phyloP scores from a whole-genome alignment of 495 filamentous ascomycete genomes.

The Tuber microsphaerosporum region DNA sequence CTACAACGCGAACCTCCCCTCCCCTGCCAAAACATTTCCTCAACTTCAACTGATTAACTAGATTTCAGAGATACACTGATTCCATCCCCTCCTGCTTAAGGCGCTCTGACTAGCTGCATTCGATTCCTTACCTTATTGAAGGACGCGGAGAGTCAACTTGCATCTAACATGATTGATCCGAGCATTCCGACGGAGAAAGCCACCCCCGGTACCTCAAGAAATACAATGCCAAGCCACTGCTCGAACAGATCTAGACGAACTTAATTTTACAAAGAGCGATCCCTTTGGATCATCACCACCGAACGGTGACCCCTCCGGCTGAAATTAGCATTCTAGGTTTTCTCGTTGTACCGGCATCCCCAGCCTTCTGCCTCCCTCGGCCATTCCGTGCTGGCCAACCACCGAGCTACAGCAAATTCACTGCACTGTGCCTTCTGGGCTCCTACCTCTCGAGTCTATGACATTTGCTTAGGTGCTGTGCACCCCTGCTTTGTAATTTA shows the following conservation, averaged over 20 bases:
- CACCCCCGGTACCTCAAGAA: background rate
- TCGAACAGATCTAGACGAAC: background rate
- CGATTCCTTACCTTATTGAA: background rate
- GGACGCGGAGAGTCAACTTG: background rate
- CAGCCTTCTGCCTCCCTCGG: background rate
- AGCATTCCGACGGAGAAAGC: background rate
- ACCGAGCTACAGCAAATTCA: background rate
- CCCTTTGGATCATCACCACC: background rate
- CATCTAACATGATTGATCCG: background rate
- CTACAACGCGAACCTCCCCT: background rate
- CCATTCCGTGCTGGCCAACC: background rate
- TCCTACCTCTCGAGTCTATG: background rate
- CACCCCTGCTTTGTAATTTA: background rate
- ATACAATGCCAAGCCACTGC: background rate
- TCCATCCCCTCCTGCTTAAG: background rate
- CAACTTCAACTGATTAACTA: background rate
- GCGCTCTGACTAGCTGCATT: background rate
- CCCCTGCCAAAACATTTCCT: background rate
- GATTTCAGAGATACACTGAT: background rate
- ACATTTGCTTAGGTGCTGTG: background rate
- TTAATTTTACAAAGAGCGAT: too few relatives aligned
- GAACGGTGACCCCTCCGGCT: background rate
- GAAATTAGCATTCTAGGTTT: background rate
- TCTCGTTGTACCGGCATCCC: background rate
- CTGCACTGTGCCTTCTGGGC: background rate